Base-by-base conservation (phyloP, 805 yeast genomes). In the Nadsonia fulvescens region DNA sequence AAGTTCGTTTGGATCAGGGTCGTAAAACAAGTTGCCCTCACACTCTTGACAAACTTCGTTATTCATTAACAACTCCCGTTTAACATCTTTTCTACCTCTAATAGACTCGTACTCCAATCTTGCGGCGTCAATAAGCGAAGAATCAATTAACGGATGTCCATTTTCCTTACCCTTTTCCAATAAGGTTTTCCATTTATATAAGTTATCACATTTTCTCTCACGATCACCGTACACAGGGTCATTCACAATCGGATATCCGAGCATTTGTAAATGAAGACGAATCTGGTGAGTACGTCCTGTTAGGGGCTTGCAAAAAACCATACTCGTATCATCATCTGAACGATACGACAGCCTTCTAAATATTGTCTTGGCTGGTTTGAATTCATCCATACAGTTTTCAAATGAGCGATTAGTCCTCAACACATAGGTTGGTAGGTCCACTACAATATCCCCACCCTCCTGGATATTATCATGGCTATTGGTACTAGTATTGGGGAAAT, bases 251-350 rank as follows among this genome's bases (percentile, higher is more conserved):
- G 96, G 94, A 42, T 57, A 63, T 0, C 95, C 95, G n/a, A 89
- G 39, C 37, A 60, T 73, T 49, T 83, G 94, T 30, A 89, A 51
- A 53, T 89, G 98, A 1, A 89, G 92, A 33, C 98, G 57, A 25
- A 89, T 82, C 46, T 86, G 98, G 47, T 86, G 98, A 0, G 95
- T 81, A 43, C 98, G 60, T 0, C 98, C 98, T 0, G 98, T 86
- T 10, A 63, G 51, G 1, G 98, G 98, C 37, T 57, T 63, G 49
- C 96, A 86, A 33, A 68, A 58, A 3, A 89, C 93, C 14, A 89
- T 59, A 29, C 79, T 67, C 6, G 70, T 59, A 20, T 59, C 43
- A 1, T 75, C 65, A 49, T 83, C 79, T n/a, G n/a, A n/a, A n/a
- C n/a, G n/a, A 41, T 61, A 77, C 9, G 76, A 61, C 0, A 76